Base-by-base conservation (phyloP, 2,329 filamentous ascomycete species). In the Cladorrhinum sp. region DNA sequence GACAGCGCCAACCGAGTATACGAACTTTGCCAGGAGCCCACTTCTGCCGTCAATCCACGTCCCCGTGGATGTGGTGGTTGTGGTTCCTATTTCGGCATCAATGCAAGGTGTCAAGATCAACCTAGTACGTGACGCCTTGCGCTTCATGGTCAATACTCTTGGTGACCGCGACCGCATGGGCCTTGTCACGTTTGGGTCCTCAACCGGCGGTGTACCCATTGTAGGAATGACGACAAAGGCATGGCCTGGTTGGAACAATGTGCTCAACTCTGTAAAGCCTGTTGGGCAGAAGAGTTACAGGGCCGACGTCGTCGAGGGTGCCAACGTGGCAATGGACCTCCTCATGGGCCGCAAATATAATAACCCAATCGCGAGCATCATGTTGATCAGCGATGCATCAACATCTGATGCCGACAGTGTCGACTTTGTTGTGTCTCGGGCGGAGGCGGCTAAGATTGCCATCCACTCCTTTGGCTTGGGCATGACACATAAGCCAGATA, bases 101-200 rank as follows among this genome's bases (percentile, higher is more conserved):
- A 99, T 98, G 93, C 95, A 98, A 75, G 95, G 95, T n/a, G 85
- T 99, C 62, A 99, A 99, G 78, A 97, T 98, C 71, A 96, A 93
- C 63, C 81, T 99, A 1, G 85, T 99, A 13, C 88, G 92, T 48
- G 95, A 99, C 74, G 90, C 93, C 0, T 81, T 99, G 36, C 91
- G 90, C 61, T 99, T 98, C 73, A 88, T 99, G 74, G 91, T 99
- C 1, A 84, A 89, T 67, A 93, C 86, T 52, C 85, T 99, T 0
- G 95, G 95, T 29, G 92, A 97, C 67, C 85, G 92, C 57, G 95
- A 99, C 73, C 90, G 95, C 50, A 96, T 99, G 93, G 95, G 95
- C 5, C 77, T 99, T 49, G 95, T 99, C 22, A 97, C 95, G 0
- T 99, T 99, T 74, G 95, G 95, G 2, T 97, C 93, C 0, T 96